These are phyloP conservation scores for Phytophthora quininea DNA, from an alignment of 352 stramenopile genomes.

Conservation along the genomic window DNA sequence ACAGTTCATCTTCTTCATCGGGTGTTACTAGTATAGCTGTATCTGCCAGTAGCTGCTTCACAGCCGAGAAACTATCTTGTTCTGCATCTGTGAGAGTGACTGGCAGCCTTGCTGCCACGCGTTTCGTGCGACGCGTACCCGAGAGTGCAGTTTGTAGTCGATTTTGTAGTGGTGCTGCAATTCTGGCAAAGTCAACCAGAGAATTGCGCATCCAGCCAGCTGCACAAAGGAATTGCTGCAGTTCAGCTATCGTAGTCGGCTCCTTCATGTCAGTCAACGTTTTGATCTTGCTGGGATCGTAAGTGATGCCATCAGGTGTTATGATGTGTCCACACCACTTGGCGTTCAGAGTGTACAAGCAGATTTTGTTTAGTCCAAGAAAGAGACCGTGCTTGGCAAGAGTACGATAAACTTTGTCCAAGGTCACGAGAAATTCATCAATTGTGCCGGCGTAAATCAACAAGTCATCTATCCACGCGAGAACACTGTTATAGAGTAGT, in stretches of 20 bases:
- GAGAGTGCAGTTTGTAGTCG: background rate
- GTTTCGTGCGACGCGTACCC: background rate
- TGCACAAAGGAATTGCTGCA: background rate
- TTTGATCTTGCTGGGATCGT: background rate
- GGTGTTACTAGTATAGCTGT: background rate
- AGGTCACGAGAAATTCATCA: slow-evolving; percentile 3
- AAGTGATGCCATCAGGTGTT: background rate
- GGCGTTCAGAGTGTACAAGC: background rate
- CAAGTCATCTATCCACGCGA: slow-evolving; percentile 4
- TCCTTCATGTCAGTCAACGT: background rate
- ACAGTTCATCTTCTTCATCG: background rate
- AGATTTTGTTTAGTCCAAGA: slow-evolving; percentile 3
- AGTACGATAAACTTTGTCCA: background rate
- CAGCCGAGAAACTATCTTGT: background rate
- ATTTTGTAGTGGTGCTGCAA: background rate
- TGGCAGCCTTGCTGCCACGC: background rate
- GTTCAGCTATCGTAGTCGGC: background rate
- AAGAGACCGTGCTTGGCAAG: slow-evolving; percentile 1
- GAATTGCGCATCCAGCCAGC: background rate
- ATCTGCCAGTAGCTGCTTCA: background rate
- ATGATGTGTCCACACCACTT: background rate
- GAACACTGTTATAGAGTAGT: background rate
- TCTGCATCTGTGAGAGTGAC: background rate
- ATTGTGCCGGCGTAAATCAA: slow-evolving; percentile 1
- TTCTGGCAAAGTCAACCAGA: background rate